Percentiles rank a stretch among this genome's conserved stretches.
These are phyloP conservation scores for Aspergillus felis DNA, from an alignment of 2,329 filamentous ascomycete species.

Conservation along the genomic window DNA sequence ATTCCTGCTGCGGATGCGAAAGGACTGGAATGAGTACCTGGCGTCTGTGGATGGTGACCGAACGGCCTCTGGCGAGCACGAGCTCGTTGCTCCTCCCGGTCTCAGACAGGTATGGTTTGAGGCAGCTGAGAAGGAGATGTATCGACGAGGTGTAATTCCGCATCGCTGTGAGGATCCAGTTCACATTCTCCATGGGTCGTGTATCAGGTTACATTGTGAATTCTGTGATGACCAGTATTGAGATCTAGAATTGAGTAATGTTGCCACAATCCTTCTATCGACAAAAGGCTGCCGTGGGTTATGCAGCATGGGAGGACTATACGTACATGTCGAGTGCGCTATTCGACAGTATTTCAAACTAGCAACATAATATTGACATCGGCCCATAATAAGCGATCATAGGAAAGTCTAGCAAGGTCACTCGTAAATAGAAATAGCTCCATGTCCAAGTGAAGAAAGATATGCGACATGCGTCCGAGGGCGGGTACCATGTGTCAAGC, in stretches of 20 bases:
- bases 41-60: not conserved
- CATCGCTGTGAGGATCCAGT: conserved; percentile 17
- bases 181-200: conserved; percentile 19
- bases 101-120: conserved; percentile 22
- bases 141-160: conserved; percentile 16
- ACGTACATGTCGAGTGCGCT: not conserved
- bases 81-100: conserved; percentile 1
- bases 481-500: conserved; percentile 8
- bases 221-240: conserved; percentile 12
- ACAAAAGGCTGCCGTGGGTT: not conserved
- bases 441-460: conserved; percentile 11
- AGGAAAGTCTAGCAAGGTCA: conserved; percentile 23
- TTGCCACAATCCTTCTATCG: not conserved
- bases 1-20: conserved; percentile 24
- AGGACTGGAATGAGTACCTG: conserved; percentile 18
- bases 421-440: conserved; percentile 11
- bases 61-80: not conserved
- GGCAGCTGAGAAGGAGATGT: conserved; percentile 20
- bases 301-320: too few relatives aligned
- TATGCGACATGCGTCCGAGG: conserved; percentile 18
- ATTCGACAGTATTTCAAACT: not conserved
- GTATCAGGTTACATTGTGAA: conserved; percentile 14
- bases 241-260: not conserved
- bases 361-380: not conserved
- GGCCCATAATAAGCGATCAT: conserved; percentile 2